Base-by-base conservation (phyloP, 78 protist species). In the Cavenderia fasciculata region DNA sequence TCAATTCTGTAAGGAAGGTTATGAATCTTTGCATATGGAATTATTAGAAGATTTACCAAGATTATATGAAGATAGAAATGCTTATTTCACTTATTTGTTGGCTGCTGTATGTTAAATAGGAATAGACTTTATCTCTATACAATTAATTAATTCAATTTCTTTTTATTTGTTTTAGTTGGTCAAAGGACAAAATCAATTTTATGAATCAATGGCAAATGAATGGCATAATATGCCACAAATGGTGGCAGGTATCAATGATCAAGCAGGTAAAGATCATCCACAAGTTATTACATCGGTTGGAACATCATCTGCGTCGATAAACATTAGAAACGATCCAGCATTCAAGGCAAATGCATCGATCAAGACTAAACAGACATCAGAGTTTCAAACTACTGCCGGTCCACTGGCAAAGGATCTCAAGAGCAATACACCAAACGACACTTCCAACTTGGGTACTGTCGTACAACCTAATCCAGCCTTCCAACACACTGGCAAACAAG, bases 1-100 rank as follows among this genome's bases (percentile, higher is more conserved):
- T 43, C 49, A 52, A 56, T 52, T 82, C 43, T 82, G 90, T 68
- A 82, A 68, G 68, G 90, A 82, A 57, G 90, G 90, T 52, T 82
- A 82, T 57, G 90, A 82, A 41, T 1, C 57, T 27, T 31, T 82
- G 31, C 90, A 82, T 23, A 70, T 31, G 21, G 90, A 82, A 68
- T 57, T 82, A 54, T 31, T 82, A n/a, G 68, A 54, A 27, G 90
- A 82, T 68, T 47, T 82, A 27, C 90, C 90, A 34, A 29, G 27
- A 54, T 57, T 82, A 41, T 47, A 47, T 68, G 90, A 65, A 2
- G 90, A 82, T 68, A 82, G 56, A 62, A 34, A 25, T n/a, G 34
- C 47, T 21, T 43, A 46, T 29, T 52, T 68, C 43, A 18, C n/a
- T 27, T 82, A 62, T 43, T 56, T 82, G 11, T 59, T 68, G 19